phyloP scores from a whole-genome alignment of 257 asterid species.

The Nyctanthes arbortristis region DNA sequence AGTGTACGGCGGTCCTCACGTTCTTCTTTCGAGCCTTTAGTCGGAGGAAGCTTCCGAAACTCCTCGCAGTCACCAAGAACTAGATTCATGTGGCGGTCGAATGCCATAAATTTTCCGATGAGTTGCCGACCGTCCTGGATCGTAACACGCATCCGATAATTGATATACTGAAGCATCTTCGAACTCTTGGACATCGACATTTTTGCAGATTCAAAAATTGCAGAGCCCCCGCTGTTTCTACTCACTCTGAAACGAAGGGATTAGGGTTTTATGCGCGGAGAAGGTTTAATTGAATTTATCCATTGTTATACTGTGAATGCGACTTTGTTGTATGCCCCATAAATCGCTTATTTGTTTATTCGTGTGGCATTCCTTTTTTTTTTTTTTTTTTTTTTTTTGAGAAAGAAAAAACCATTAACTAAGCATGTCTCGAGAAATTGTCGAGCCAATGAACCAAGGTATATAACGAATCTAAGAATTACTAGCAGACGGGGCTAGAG shows the following conservation, averaged over 20 bases:
- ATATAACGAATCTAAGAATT: no score
- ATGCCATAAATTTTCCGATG: constrained; percentile 92
- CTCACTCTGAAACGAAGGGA: no score
- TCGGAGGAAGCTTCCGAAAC: constrained; percentile 82
- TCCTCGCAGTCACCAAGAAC: constrained; percentile 96
- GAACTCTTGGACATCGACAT: constrained; percentile 99
- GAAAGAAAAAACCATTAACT: no score
- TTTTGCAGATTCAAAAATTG: constrained; percentile 23
- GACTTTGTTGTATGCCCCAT: no score
- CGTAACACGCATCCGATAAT: constrained; percentile 92
- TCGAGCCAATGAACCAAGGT: no score
- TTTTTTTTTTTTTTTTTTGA: no score
- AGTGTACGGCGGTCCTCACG: constrained; percentile 93
- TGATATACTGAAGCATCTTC: constrained; percentile 91
- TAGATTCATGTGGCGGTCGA: constrained; percentile 94
- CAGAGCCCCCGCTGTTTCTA: not conserved
- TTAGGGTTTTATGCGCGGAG: not conserved
- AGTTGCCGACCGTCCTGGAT: constrained; percentile 92
- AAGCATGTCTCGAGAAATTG: no score
- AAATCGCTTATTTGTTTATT: no score
- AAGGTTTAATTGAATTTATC: no score
- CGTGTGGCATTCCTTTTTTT: no score
- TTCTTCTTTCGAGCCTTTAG: constrained; percentile 78
- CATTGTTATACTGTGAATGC: not conserved
- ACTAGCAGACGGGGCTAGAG: no score